Base-by-base conservation (phyloP, 2,329 filamentous ascomycete species). In the Pyrenochaeta sp. region DNA sequence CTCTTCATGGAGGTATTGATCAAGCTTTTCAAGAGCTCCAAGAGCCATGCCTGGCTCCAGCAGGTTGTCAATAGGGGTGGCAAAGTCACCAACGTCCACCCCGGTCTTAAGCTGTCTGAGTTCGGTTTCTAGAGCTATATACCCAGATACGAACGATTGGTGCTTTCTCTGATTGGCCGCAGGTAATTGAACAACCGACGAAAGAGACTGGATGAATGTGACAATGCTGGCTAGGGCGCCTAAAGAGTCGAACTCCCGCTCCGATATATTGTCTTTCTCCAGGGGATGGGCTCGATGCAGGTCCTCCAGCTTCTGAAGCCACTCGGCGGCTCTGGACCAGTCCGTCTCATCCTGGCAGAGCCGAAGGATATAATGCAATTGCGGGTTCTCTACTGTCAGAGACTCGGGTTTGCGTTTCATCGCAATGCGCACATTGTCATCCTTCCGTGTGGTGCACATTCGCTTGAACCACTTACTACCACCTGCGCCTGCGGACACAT, bases 331-430 rank as follows among this genome's bases (percentile, higher is more conserved):
- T 12, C 77, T 74, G 0, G 66, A 24, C 7, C 76, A 70, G 5
- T 65, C 78, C 0, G 72, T 79, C 0, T 79, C 74, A 0, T 69
- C 50, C 6, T 81, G 76, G 49, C 81, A 84, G 1, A 85, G 79
- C 2, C 76, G 78, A 5, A 85, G 66, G 22, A 84, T 64, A 58
- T 80, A 81, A 52, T 81, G 74, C 2, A 84, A 66, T 30, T 81
- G 79, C 1, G 79, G 75, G 25, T 69, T 64, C 25, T 55, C 54
- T 9, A 70, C 61, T 0, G 74, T 78, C 2, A 84, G 61, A 1
- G 72, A 64, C 1, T 81, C 78, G 0, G 79, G 78, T 1, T 80
- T 79, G 15, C 66, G 72, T 43, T 81, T 85, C 58, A 83, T 70
- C 1, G 58, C 58, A 0, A 84, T 67, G 0, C 75, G 77, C 1